Conservation (phyloP, 2,329 filamentous ascomycete genomes). For the Sarocladiaceae sp. region DNA sequence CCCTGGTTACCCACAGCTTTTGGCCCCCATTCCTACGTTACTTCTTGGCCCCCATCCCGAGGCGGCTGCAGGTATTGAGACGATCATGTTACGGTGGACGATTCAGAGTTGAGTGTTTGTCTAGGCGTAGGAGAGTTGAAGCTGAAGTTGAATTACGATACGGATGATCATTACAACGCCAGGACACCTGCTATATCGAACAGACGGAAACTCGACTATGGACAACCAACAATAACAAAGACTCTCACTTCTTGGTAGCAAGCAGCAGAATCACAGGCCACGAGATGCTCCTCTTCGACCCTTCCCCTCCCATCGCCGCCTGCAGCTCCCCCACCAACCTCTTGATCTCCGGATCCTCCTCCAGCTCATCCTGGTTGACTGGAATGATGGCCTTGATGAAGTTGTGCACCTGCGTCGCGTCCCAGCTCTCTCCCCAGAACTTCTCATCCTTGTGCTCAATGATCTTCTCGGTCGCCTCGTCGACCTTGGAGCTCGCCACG, state of each 20-base stretch:
- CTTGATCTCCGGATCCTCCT: neutral
- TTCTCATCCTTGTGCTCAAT: neutral
- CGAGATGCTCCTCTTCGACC: neutral
- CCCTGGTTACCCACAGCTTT: too few species aligned
- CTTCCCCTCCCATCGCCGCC: neutral
- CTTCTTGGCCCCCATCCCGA: too few species aligned
- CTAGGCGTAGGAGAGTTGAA: too few species aligned
- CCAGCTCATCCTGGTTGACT: neutral
- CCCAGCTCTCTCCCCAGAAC: neutral
- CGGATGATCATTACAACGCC: too few species aligned
- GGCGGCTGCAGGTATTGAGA: too few species aligned
- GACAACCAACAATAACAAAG: too few species aligned
- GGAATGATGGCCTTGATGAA: neutral
- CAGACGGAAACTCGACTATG: too few species aligned
- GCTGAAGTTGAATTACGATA: too few species aligned
- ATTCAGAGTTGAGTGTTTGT: too few species aligned
- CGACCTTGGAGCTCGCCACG: neutral
- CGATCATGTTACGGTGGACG: too few species aligned
- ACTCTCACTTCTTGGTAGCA: neutral
- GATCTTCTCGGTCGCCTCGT: neutral
- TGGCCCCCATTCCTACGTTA: too few species aligned
- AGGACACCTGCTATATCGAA: too few species aligned
- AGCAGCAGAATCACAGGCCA: neutral
- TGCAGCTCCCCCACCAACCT: neutral
- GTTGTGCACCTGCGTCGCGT: neutral